Evolutionary conservation across 139 green algal species (phyloP).

Genomic region (Trebouxia sp.): DNA sequence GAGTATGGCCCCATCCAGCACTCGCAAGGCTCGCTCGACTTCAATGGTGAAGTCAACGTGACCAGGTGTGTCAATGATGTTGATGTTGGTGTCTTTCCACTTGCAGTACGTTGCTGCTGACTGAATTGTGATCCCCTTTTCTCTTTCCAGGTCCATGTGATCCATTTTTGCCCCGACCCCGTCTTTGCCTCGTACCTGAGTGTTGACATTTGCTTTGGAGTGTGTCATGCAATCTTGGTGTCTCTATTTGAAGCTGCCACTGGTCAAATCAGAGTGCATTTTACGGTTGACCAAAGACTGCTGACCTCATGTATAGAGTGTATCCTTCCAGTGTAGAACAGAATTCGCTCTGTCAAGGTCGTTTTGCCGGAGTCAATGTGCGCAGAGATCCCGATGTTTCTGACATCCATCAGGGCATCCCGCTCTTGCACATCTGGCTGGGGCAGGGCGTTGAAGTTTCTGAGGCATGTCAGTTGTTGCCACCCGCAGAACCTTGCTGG

Average conservation of each 20-base stretch:
- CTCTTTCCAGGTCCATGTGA: constrained; percentile 96
- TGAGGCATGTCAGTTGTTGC: constrained; percentile 15
- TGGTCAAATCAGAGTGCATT: not conserved
- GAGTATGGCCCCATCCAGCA: constrained; percentile 96
- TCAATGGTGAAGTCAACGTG: constrained; percentile 99
- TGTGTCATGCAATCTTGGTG: too few species aligned
- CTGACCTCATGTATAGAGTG: constrained; percentile 95
- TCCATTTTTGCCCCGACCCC: constrained; percentile 99
- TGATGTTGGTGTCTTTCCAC: constrained; percentile 95
- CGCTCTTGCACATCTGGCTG: not conserved
- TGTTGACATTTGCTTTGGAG: not conserved
- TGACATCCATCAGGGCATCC: constrained; percentile 46
- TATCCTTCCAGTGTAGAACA: constrained; percentile 98
- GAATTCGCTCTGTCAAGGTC: constrained; percentile 96
- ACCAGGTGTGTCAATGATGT: constrained; percentile 98
- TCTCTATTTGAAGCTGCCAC: not conserved
- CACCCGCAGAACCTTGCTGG: not conserved
- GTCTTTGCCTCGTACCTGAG: constrained; percentile 92
- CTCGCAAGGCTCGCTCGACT: constrained; percentile 94
- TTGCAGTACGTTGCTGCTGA: constrained; percentile 84
- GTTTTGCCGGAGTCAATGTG: constrained; percentile 99
- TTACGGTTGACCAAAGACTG: not conserved
- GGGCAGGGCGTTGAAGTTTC: constrained; percentile 27
- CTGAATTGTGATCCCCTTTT: constrained; percentile 99
- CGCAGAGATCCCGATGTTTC: constrained; percentile 98